Conservation (phyloP, 2,329 filamentous ascomycete genomes). For the Aspergillus amoenus region DNA sequence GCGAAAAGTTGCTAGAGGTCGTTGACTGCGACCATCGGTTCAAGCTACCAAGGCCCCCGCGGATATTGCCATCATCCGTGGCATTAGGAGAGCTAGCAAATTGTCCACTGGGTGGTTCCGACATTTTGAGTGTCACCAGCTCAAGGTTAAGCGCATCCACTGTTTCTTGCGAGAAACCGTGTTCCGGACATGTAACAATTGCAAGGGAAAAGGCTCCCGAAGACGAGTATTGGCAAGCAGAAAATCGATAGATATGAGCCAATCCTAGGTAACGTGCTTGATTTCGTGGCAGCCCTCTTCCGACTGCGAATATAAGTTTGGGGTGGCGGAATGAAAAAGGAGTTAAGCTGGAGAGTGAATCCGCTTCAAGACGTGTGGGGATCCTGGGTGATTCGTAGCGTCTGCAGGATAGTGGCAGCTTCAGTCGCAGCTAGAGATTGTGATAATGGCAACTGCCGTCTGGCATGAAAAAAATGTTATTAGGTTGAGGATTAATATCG, state of each 20-base stretch:
- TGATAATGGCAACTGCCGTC: not conserved
- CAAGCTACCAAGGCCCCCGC: slow-evolving; percentile 50
- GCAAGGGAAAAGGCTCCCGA: not conserved
- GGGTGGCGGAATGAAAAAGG: not conserved
- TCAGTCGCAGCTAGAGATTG: not conserved
- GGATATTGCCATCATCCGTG: slow-evolving; percentile 28
- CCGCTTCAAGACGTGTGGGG: not conserved
- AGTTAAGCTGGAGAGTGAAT: not conserved
- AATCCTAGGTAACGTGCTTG: not conserved
- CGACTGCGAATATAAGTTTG: not conserved
- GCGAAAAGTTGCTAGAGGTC: slow-evolving; percentile 45
- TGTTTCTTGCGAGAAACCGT: not conserved
- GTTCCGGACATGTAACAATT: not conserved
- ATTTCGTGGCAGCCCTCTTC: not conserved
- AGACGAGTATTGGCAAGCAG: not conserved
- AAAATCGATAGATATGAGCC: not conserved
- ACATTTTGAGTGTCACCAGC: slow-evolving; percentile 6
- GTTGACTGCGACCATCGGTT: slow-evolving; percentile 62
- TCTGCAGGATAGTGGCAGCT: not conserved
- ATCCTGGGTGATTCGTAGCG: not conserved
- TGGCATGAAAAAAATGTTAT: not conserved
- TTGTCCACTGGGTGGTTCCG: not conserved
- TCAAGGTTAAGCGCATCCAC: not conserved
- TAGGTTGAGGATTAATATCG: not conserved
- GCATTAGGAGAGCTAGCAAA: slow-evolving; percentile 11